phyloP scores from a whole-genome alignment of 306 rosid species.

The Amphicarpaea edgeworthii region DNA sequence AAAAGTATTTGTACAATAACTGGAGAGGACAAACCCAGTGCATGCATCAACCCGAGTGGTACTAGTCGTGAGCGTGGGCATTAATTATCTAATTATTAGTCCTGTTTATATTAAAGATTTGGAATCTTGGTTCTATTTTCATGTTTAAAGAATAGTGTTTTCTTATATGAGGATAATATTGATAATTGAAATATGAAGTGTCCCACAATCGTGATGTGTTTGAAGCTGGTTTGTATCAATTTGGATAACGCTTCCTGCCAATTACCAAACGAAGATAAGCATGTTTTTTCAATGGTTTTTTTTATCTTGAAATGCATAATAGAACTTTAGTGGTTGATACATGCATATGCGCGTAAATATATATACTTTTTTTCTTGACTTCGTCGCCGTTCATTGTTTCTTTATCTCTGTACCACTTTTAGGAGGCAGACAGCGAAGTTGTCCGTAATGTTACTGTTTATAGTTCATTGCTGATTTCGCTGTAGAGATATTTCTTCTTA shows the following conservation, averaged over 20 bases:
- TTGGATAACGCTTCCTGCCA: not conserved
- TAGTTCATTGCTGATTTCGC: conserved; percentile 12
- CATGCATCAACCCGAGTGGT: not conserved
- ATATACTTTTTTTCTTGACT: conserved; percentile 34
- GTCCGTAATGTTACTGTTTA: conserved; percentile 32
- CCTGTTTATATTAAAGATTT: conserved; percentile 29
- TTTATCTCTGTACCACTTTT: conserved; percentile 24
- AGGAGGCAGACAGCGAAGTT: conserved; percentile 36
- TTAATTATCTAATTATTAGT: conserved; percentile 16
- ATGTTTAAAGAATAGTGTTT: conserved; percentile 2
- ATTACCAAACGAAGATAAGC: not conserved
- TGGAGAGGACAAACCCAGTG: not conserved
- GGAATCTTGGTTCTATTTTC: not conserved
- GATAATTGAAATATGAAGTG: conserved; percentile 13
- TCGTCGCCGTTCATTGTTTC: conserved; percentile 13
- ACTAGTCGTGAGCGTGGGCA: conserved; percentile 1
- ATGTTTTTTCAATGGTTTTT: not conserved
- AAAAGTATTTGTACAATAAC: not conserved
- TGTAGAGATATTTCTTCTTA: conserved; percentile 36
- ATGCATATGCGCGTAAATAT: conserved; percentile 27
- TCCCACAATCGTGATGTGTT: conserved; percentile 8
- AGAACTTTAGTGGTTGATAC: not conserved
- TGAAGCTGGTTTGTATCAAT: conserved; percentile 21
- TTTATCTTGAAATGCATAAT: not conserved
- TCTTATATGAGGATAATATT: conserved; percentile 12